phyloP scores from a whole-genome alignment of 257 asterid species.

The Vinca minor region DNA sequence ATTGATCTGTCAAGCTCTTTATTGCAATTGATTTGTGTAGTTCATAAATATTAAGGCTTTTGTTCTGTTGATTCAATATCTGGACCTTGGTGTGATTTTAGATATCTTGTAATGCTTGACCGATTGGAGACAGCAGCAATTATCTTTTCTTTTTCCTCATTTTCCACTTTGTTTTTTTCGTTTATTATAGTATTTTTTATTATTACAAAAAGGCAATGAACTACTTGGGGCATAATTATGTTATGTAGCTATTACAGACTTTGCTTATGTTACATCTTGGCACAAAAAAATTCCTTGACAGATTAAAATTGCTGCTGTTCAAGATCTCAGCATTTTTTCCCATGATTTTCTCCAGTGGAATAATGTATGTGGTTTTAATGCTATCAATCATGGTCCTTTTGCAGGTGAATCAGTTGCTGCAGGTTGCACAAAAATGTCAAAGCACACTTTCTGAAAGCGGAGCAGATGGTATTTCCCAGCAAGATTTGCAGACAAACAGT shows the following conservation, averaged over 20 bases:
- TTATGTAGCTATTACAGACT: not conserved
- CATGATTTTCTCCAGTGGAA: too few relatives aligned
- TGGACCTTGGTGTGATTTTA: not conserved
- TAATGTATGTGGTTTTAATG: too few relatives aligned
- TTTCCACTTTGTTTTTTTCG: too few relatives aligned
- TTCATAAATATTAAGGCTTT: not conserved
- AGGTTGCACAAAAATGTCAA: constrained; percentile 96
- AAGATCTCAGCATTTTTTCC: too few relatives aligned
- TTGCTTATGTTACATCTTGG: not conserved
- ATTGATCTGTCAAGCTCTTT: not conserved
- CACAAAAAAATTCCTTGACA: too few relatives aligned
- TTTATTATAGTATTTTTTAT: too few relatives aligned
- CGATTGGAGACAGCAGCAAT: too few relatives aligned
- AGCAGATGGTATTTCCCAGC: constrained; percentile 72
- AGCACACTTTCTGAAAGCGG: constrained; percentile 84
- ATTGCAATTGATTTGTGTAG: not conserved
- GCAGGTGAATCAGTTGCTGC: constrained; percentile 91
- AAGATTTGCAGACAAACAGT: constrained; percentile 83
- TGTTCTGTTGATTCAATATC: not conserved
- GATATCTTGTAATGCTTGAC: not conserved
- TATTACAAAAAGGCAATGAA: not conserved
- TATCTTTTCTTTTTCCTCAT: too few relatives aligned
- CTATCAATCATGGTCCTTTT: not conserved
- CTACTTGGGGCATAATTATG: not conserved
- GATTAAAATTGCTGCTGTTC: too few relatives aligned